Evolutionary conservation across 2,329 filamentous ascomycete species (phyloP).

Genomic region (Penicillium sp.): DNA sequence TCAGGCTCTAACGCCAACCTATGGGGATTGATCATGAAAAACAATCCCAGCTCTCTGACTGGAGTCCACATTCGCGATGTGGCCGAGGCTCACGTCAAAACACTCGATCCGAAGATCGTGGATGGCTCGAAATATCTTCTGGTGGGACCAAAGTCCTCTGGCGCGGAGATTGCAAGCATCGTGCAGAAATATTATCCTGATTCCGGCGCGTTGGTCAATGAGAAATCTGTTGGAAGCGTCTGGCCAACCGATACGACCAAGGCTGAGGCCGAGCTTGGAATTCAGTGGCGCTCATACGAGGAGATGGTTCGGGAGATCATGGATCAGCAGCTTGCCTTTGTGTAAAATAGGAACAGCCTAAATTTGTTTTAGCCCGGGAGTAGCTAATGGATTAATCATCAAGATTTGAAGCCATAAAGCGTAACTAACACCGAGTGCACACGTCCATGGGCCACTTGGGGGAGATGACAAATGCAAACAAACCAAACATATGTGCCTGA

Average conservation of each 20-base stretch:
- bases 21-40: constrained; percentile 19
- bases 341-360: not conserved
- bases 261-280: constrained; percentile 23
- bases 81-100: constrained; percentile 28
- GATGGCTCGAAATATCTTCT: constrained; percentile 25
- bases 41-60: not conserved
- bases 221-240: not conserved
- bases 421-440: too few species aligned
- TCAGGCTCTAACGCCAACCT: constrained; percentile 15
- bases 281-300: constrained; percentile 23
- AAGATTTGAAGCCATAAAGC: too few species aligned
- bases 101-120: constrained; percentile 16
- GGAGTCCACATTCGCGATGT: constrained; percentile 30
- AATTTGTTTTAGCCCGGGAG: not conserved
- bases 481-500: constrained; percentile 9
- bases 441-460: too few species aligned
- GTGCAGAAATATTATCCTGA: constrained; percentile 16
- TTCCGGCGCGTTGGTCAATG: constrained; percentile 11
- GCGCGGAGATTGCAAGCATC: constrained; percentile 19
- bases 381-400: not conserved
- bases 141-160: constrained; percentile 4
- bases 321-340: constrained; percentile 23
- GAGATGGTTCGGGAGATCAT: constrained; percentile 22
- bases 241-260: constrained; percentile 16
- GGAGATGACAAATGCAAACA: constrained; percentile 6